Base-by-base conservation (phyloP, 768 basidiomycete species). In the Boletus sp. region DNA sequence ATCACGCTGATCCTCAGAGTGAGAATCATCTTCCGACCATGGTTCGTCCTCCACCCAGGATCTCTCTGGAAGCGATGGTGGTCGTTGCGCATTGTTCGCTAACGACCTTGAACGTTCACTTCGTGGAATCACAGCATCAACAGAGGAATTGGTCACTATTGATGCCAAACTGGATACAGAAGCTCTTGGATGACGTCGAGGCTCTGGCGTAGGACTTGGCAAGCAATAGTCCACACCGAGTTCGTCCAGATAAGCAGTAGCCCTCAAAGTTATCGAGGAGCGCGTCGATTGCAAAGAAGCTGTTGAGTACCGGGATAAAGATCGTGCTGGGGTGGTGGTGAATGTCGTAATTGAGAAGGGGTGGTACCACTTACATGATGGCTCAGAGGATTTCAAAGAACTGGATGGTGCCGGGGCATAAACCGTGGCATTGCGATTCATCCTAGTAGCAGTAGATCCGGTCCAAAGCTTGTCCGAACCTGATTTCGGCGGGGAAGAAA, bases 161-260 rank as follows among this genome's bases (percentile, higher is more conserved):
- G 84, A 83, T 27, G 78, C 77, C 47, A 85, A 68, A 58, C 83
- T 85, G 43, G 75, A 76, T 47, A 79, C 70, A 5, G 84, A 85
- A 29, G 70, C 70, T 35, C 74, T 68, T 23, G 66, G 63, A 15
- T 37, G 49, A 21, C 21, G 47, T 10, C 57, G 56, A 40, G 54
- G 43, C 33, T 60, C 65, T 10, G 65, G 58, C 8, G 59, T 51
- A 11, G 63, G 64, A 39, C 51, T 62, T 25, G 61, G 61, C 37
- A 70, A 51, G 30, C 61, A 57, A 33, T 72, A 64, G 45, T 70
- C 66, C 14, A 70, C 59, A 11, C 23, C 60, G n/a, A 72, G 62
- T 42, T 72, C 72, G 7, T 65, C 69, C 29, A 73, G 52, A 40
- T 71, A 72, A 10, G 60, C 38, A 13, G 57, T 25, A 5, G 62